These are phyloP conservation scores for Parasarocladium wereldwijsianum DNA, from an alignment of 2,329 filamentous ascomycete genomes.

Conservation along the genomic window DNA sequence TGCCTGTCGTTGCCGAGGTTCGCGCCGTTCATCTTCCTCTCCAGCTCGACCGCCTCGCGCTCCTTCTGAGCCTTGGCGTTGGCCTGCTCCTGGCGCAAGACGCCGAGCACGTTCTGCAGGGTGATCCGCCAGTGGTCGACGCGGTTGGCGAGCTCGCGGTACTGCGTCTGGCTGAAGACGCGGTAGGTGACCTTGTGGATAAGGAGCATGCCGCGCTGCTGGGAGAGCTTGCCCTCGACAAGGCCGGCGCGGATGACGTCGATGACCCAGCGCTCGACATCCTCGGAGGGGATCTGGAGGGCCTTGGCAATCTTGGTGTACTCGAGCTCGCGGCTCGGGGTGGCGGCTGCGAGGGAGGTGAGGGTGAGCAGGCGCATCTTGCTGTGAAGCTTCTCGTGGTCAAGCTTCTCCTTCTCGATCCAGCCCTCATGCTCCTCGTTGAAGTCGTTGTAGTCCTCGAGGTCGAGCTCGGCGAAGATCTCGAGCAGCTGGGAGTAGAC, in stretches of 20 bases:
- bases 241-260: slow-evolving; percentile 92
- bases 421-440: slow-evolving; percentile 80
- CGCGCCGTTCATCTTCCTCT: slow-evolving; percentile 45
- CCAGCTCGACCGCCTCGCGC: slow-evolving; percentile 57
- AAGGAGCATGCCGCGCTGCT: slow-evolving; percentile 83
- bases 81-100: slow-evolving; percentile 68
- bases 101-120: slow-evolving; percentile 61
- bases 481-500: slow-evolving; percentile 85
- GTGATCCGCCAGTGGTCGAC: slow-evolving; percentile 85
- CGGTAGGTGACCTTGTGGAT: slow-evolving; percentile 94
- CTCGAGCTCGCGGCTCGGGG: slow-evolving; percentile 72
- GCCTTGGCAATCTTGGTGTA: slow-evolving; percentile 75
- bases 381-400: slow-evolving; percentile 63
- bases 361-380: slow-evolving; percentile 97
- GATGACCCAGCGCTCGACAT: slow-evolving; percentile 98
- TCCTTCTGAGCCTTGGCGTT: slow-evolving; percentile 66
- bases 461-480: slow-evolving; percentile 84
- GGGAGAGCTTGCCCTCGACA: slow-evolving; percentile 90
- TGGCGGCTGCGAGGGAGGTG: slow-evolving; percentile 72
- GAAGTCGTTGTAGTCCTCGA: slow-evolving; percentile 94
- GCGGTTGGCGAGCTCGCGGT: slow-evolving; percentile 82
- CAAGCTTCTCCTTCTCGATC: slow-evolving; percentile 60
- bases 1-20: slow-evolving; percentile 17
- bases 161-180: slow-evolving; percentile 96
- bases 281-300: slow-evolving; percentile 65